Evolutionary conservation across 352 stramenopile species (phyloP).

Genomic region (Elongisporangium undulatum): DNA sequence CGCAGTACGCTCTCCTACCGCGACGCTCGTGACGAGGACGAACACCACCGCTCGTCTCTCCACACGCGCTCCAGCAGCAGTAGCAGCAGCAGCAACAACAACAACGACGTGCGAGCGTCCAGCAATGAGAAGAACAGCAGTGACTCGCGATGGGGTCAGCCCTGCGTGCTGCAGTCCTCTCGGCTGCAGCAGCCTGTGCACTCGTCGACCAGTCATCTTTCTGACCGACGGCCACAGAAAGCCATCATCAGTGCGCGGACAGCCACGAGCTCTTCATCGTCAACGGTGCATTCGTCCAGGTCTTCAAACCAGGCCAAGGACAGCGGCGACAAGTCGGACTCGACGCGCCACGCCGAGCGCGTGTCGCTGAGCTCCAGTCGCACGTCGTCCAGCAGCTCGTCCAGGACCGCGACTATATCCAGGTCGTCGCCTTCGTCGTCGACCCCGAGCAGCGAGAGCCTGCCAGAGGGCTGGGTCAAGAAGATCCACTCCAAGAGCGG

Average conservation of each 20-base stretch:
- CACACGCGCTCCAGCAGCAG: slow-evolving; percentile 14
- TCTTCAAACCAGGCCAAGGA: slow-evolving; percentile 22
- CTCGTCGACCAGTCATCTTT: slow-evolving; percentile 35
- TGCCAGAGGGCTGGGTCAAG: slow-evolving; percentile 68
- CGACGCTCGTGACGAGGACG: slow-evolving; percentile 26
- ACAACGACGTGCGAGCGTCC: slow-evolving; percentile 20
- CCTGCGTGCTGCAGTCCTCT: slow-evolving; percentile 10
- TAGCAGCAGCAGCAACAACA: slow-evolving; percentile 39
- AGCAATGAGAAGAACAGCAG: slow-evolving; percentile 5
- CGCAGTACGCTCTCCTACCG: slow-evolving; percentile 12
- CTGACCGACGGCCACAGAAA: slow-evolving; percentile 13
- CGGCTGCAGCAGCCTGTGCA: slow-evolving; percentile 27
- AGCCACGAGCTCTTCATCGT: slow-evolving; percentile 3
- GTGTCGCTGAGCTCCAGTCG: slow-evolving; percentile 7
- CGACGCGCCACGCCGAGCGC: slow-evolving; percentile 24
- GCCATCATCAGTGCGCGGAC: slow-evolving; percentile 7
- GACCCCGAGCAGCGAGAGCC: slow-evolving; percentile 31
- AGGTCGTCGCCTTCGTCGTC: slow-evolving; percentile 14
- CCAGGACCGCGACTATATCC: slow-evolving; percentile 10
- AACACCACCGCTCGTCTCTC: slow-evolving; percentile 5
- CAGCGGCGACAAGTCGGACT: slow-evolving; percentile 27
- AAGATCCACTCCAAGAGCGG: slow-evolving; percentile 70
- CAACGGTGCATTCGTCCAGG: not conserved
- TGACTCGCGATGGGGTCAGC: no score
- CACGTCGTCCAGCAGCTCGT: slow-evolving; percentile 4